phyloP scores from a whole-genome alignment of 208 protist species.

The Leptomonas pyrrhocoris region DNA sequence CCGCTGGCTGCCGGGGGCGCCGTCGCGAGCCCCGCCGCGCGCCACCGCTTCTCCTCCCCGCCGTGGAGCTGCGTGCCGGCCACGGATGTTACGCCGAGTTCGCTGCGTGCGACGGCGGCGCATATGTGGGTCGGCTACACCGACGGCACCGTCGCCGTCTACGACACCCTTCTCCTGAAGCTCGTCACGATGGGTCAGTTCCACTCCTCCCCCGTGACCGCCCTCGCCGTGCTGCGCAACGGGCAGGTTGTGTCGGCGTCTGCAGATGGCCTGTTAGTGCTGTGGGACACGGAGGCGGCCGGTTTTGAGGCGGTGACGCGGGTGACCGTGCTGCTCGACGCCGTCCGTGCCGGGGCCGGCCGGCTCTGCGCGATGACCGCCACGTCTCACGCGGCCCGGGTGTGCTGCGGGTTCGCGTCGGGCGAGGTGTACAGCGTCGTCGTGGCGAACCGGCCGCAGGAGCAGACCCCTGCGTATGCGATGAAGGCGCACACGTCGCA shows the following conservation, averaged over 20 bases:
- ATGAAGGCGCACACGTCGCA: constrained; percentile 56
- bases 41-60: neutral
- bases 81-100: constrained; percentile 9
- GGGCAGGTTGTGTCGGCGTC: constrained; percentile 66
- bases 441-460: constrained; percentile 44
- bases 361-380: constrained; percentile 21
- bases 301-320: constrained; percentile 83
- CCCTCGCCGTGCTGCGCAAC: constrained; percentile 32
- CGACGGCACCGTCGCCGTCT: constrained; percentile 76
- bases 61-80: neutral
- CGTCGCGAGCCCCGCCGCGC: neutral
- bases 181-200: constrained; percentile 66
- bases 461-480: constrained; percentile 30
- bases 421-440: constrained; percentile 59
- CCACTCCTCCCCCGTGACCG: constrained; percentile 49
- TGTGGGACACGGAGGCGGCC: constrained; percentile 75
- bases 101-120: constrained; percentile 52
- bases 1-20: neutral
- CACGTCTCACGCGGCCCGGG: constrained; percentile 26
- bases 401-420: constrained; percentile 66
- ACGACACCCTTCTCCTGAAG: constrained; percentile 75
- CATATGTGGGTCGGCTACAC: constrained; percentile 83
- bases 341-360: constrained; percentile 16
- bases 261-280: constrained; percentile 70
- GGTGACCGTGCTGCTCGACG: constrained; percentile 29